Evolutionary conservation across 352 stramenopile species (phyloP), one percentile per base, ranked within the genome.

Genomic region (Pythium phragmitis): DNA sequence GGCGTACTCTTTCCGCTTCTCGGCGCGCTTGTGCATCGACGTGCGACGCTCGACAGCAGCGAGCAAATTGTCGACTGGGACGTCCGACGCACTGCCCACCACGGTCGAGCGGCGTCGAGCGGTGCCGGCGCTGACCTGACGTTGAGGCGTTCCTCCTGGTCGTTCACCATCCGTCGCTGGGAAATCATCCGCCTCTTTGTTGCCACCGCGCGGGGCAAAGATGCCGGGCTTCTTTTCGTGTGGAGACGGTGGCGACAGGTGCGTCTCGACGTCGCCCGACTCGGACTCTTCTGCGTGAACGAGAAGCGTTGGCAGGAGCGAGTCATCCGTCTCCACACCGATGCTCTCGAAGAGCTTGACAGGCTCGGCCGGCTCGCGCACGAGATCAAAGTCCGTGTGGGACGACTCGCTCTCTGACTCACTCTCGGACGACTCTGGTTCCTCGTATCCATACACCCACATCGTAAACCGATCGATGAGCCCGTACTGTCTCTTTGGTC

Each of bases 261-360:
- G 39, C 39, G 39, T 43, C 7, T 63, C 58, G 11, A 43, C 51
- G 2, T 60, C 39, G 8, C 37, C 26, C 11, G 12, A 28, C 19
- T 33, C 19, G 42, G 2, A 21, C 26, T 30, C 26, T 21, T 51
- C 48, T 19, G 45, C 7, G 9, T 16, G 7, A 5, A 36, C 9
- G 5, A 23, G 23, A 23, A 61, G 41, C 17, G 51, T 13, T 5
- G 55, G 39, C 13, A 78, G 28, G 13, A 75, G 41, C 23, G 45
- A 63, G 33, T 70, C 73, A 3, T 80, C 67, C 0, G 77, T 87
- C 28, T 74, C 63, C 3, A 83, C 74, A 6, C 57, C 70, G 41
- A 89, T 77, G 45, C 76, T 86, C 36, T 85, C 69, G 36, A 85
- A 89, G 0, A 68, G 77, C 57, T 80, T 87, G 1, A 14, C 9